Percentiles rank a stretch among this genome's conserved stretches.
phyloP scores from a whole-genome alignment of 768 basidiomycete genomes.

The Melanogaster broomeanus region DNA sequence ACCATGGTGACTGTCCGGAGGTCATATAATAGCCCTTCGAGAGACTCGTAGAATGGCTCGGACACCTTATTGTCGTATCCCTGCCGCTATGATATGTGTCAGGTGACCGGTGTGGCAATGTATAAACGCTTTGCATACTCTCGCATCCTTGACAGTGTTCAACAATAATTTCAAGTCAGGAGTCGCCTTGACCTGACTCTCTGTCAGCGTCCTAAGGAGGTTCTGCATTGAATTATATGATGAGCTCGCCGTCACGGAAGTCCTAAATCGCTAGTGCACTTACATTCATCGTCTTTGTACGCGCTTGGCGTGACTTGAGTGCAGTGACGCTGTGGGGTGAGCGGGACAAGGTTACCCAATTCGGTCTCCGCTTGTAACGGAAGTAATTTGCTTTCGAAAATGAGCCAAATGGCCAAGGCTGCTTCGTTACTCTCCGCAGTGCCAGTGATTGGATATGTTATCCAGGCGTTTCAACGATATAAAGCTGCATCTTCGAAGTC shows the following conservation, averaged over 20 bases:
- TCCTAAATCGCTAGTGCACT: neutral
- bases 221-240: constrained; percentile 51
- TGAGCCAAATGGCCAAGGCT: too few species aligned
- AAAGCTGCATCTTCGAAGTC: too few species aligned
- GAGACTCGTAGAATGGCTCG: constrained; percentile 91
- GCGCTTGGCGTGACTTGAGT: constrained; percentile 28
- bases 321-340: constrained; percentile 33
- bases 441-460: too few species aligned
- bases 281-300: constrained; percentile 29
- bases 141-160: constrained; percentile 82
- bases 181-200: constrained; percentile 65
- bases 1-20: constrained; percentile 77
- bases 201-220: constrained; percentile 84
- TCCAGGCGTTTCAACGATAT: too few species aligned
- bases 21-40: constrained; percentile 87
- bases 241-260: neutral
- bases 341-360: constrained; percentile 31
- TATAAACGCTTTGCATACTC: constrained; percentile 57
- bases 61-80: constrained; percentile 67
- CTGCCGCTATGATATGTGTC: constrained; percentile 40
- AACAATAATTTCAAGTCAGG: constrained; percentile 81
- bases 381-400: too few species aligned
- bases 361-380: constrained; percentile 30
- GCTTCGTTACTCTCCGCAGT: neutral
- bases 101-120: constrained; percentile 8